phyloP scores from a whole-genome alignment of 345 rosid genomes.

The Eucalyptus coolabah region DNA sequence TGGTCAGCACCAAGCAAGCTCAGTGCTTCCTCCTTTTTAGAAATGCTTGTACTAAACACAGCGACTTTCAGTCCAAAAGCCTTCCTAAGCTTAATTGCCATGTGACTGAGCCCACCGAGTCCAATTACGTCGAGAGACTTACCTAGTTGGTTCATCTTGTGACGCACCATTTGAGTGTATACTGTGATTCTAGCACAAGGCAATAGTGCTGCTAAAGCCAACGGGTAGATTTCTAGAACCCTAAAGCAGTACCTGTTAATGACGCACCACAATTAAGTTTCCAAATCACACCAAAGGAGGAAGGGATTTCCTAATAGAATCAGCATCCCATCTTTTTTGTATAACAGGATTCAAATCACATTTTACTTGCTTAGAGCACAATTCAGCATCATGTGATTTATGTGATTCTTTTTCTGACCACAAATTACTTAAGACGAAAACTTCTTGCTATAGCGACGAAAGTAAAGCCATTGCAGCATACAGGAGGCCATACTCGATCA shows the following conservation, averaged over 20 bases:
- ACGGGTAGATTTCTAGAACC: slow-evolving; percentile 49
- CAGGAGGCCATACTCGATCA: neutral
- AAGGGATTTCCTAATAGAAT: neutral
- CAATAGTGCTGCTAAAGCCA: slow-evolving; percentile 68
- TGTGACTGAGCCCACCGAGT: slow-evolving; percentile 91
- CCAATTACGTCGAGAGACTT: slow-evolving; percentile 75
- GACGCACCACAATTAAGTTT: neutral
- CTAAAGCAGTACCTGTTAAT: slow-evolving; percentile 57
- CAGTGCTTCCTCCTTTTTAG: slow-evolving; percentile 79
- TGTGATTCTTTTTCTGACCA: neutral
- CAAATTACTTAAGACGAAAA: neutral
- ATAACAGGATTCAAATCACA: neutral
- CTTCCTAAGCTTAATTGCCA: slow-evolving; percentile 93
- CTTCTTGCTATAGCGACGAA: neutral
- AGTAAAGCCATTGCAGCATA: neutral
- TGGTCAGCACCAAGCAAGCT: slow-evolving; percentile 47
- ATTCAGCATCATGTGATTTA: neutral
- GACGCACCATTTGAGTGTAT: slow-evolving; percentile 69
- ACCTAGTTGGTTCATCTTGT: slow-evolving; percentile 73
- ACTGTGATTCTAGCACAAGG: slow-evolving; percentile 86
- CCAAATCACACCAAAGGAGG: neutral
- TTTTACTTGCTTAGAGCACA: neutral
- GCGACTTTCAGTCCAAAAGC: slow-evolving; percentile 73
- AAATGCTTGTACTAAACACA: slow-evolving; percentile 65
- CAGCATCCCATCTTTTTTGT: neutral